These are phyloP conservation scores for Cladosporium colombiae DNA, from an alignment of 2,329 filamentous ascomycete species.

Conservation along the genomic window DNA sequence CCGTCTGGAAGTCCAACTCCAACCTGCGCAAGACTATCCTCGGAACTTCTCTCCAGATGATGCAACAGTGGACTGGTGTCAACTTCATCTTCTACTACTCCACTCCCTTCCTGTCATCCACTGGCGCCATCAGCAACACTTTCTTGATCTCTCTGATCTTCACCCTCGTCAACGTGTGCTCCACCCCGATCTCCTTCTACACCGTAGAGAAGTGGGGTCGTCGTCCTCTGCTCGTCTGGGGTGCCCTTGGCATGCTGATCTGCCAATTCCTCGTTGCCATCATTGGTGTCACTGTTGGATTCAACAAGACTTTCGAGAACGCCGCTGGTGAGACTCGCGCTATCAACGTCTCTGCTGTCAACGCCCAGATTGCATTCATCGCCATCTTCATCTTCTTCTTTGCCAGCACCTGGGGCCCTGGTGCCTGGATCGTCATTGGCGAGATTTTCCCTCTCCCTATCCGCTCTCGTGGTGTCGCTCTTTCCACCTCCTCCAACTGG, in stretches of 20 bases:
- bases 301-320: slow-evolving; percentile 35
- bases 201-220: slow-evolving; percentile 81
- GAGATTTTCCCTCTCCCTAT: slow-evolving; percentile 90
- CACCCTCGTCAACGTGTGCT: slow-evolving; percentile 83
- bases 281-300: slow-evolving; percentile 48
- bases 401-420: slow-evolving; percentile 83
- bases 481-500: slow-evolving; percentile 90
- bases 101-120: slow-evolving; percentile 78
- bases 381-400: slow-evolving; percentile 94
- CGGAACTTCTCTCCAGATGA: slow-evolving; percentile 52
- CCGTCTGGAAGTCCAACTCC: slow-evolving; percentile 52
- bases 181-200: slow-evolving; percentile 85
- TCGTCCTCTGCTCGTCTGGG: slow-evolving; percentile 75
- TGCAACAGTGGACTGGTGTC: slow-evolving; percentile 71
- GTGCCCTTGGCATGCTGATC: slow-evolving; percentile 78
- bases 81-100: slow-evolving; percentile 84
- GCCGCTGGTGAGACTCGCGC: slow-evolving; percentile 46
- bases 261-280: slow-evolving; percentile 88
- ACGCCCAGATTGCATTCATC: slow-evolving; percentile 81
- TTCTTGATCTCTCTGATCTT: slow-evolving; percentile 86
- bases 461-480: slow-evolving; percentile 80
- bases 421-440: slow-evolving; percentile 71
- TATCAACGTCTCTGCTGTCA: slow-evolving; percentile 45
- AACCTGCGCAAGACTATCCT: slow-evolving; percentile 51
- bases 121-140: slow-evolving; percentile 71